Evolutionary conservation across 2,329 filamentous ascomycete species (phyloP).

Genomic region (Byssothecium circinans): DNA sequence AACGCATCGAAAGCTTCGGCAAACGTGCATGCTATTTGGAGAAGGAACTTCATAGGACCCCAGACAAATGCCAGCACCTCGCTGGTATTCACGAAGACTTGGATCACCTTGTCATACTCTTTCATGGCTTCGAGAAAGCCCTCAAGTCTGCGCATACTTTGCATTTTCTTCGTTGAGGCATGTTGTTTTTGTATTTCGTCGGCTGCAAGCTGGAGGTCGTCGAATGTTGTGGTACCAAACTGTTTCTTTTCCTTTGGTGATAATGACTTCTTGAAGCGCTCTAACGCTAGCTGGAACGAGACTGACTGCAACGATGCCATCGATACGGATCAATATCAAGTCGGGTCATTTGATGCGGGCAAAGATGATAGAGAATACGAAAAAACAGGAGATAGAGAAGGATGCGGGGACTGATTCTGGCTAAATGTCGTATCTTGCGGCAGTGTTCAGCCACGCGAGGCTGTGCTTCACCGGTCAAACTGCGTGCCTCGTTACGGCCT

Average conservation of each 20-base stretch:
- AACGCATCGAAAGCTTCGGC: slow-evolving; percentile 9
- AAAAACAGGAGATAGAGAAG: too few relatives aligned
- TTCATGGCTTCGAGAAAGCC: slow-evolving; percentile 13
- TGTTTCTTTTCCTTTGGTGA: slow-evolving; percentile 10
- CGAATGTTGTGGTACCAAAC: slow-evolving; percentile 17
- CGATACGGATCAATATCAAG: too few relatives aligned
- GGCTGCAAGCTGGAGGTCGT: slow-evolving; percentile 20
- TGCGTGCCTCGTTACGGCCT: too few relatives aligned
- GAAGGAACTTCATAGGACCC: slow-evolving; percentile 15
- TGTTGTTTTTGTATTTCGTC: slow-evolving; percentile 34
- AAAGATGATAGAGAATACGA: too few relatives aligned
- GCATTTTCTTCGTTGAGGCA: slow-evolving; percentile 18
- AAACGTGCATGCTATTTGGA: slow-evolving; percentile 5
- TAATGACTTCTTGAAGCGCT: too few relatives aligned
- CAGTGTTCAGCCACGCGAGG: too few relatives aligned
- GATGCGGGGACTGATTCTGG: too few relatives aligned
- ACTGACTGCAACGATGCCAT: too few relatives aligned
- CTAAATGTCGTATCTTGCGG: too few relatives aligned
- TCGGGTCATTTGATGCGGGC: too few relatives aligned
- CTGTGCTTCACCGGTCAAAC: too few relatives aligned
- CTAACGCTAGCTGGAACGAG: too few relatives aligned
- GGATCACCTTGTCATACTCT: slow-evolving; percentile 25
- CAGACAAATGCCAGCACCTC: slow-evolving; percentile 31
- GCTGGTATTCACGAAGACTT: slow-evolving; percentile 30
- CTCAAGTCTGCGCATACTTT: slow-evolving; percentile 23